Evolutionary conservation across 176 grass and related monocot species (phyloP), one percentile per base, ranked within the genome.

Genomic region (Miscanthus lutarioriparius): DNA sequence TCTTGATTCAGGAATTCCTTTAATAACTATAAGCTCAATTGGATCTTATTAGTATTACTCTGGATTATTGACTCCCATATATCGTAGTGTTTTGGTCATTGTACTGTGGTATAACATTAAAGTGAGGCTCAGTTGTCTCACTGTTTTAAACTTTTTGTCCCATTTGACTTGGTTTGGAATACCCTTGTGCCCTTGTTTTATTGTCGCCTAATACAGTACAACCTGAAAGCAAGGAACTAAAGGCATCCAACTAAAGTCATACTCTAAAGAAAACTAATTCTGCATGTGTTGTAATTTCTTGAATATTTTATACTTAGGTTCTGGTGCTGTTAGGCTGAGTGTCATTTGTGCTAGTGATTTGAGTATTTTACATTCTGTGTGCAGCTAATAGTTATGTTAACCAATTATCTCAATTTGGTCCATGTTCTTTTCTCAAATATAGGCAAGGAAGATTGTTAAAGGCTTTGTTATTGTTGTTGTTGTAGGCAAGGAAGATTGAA

Each of bases 401-500:
- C 68, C 10, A 58, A 64, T 8, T 62, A 19, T 70, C 45, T 19
- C 2, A 33, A 61, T 44, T 58, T 47, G 15, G 10, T 8, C 49
- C 56, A 14, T 48, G 36, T 44, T 28, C 49, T 58, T 48, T 67
- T 83, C 8, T 25, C n/a, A 61, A 61, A 20, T 83, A 99, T n/a
- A n/a, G n/a, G n/a, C n/a, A n/a, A n/a, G n/a, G n/a, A n/a, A n/a
- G n/a, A n/a, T n/a, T n/a, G n/a, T n/a, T n/a, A n/a, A n/a, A n/a
- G n/a, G n/a, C n/a, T n/a, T n/a, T n/a, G n/a, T n/a, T n/a, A n/a
- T n/a, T n/a, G n/a, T n/a, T n/a, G n/a, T n/a, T n/a, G n/a, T n/a
- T n/a, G n/a, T n/a, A n/a, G 96, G 89, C 89, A 80, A 99, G 90
- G 72, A 91, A 80, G 74, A 91, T 95, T 70, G 93, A 99, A 80